Evolutionary conservation across 306 rosid genomes (phyloP).

Genomic region (Pyrus betulifolia): DNA sequence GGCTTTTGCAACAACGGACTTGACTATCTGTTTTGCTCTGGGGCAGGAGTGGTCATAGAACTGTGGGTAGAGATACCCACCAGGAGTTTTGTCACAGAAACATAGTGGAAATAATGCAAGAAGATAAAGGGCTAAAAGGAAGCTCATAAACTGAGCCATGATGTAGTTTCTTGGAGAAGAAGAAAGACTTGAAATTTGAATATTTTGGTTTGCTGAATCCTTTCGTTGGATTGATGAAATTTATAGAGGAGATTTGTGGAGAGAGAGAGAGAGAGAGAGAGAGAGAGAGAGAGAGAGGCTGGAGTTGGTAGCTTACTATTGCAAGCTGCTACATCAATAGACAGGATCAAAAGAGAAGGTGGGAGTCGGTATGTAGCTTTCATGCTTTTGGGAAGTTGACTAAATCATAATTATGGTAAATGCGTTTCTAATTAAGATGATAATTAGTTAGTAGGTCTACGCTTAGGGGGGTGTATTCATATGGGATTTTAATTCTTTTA

Average conservation of each 20-base stretch:
- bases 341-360: background rate
- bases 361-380: slow-evolving; percentile 33
- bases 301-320: slow-evolving; percentile 4
- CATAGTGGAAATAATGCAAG: slow-evolving; percentile 53
- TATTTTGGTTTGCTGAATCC: slow-evolving; percentile 19
- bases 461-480: background rate
- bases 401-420: background rate
- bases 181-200: background rate
- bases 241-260: slow-evolving; percentile 26
- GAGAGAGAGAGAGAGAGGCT: background rate
- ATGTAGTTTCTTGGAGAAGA: slow-evolving; percentile 5
- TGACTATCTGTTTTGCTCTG: slow-evolving; percentile 54
- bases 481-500: too few species aligned
- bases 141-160: slow-evolving; percentile 40
- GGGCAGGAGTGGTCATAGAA: slow-evolving; percentile 74
- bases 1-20: slow-evolving; percentile 57
- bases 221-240: slow-evolving; percentile 9
- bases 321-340: background rate
- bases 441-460: background rate
- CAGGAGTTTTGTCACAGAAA: slow-evolving; percentile 20
- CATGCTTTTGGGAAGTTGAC: background rate
- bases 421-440: background rate
- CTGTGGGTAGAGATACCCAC: slow-evolving; percentile 58
- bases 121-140: slow-evolving; percentile 44
- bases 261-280: too few species aligned